Evolutionary conservation across 2,329 filamentous ascomycete genomes (phyloP), one percentile per base, ranked within the genome.

Genomic region (Penicillium sp.): DNA sequence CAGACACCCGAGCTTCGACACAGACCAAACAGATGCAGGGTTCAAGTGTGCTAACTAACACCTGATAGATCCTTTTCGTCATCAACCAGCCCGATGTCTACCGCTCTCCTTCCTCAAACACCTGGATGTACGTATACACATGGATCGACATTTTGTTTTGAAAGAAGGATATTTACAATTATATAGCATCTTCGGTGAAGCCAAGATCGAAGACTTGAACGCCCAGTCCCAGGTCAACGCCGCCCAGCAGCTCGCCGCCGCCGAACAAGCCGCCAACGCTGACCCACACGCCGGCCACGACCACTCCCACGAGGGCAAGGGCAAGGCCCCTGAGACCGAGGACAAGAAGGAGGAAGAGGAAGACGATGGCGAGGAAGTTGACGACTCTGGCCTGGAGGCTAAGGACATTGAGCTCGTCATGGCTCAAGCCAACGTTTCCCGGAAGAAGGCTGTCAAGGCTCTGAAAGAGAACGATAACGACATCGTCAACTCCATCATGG

Each of bases 401-500:
- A 99, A 99, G 87, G 95, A 99, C 76, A 99, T 99, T 71, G 94
- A 99, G 79, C 85, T 99, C 59, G 94, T 99, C 77, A 97, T 97
- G 91, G 91, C 90, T 68, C 93, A 99, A 80, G 94, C 94, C 68
- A 94, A 83, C 71, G 95, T 99, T 69, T 96, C 91, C 68, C 86
- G 94, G 77, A 97, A 96, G 82, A 97, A 97, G 86, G 94, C 94
- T 61, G 86, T 99, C 81, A 99, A 97, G 82, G 94, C 95, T 57
- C 84, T 99, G 48, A 77, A 77, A 83, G 94, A 97, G 83, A 99
- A 99, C 75, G 93, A 97, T 81, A 97, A 97, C 72, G 94, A 99
- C 75, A 99, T 99, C 81, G 94, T 99, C 83, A 99, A 99, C 84
- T 97, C 94, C 69, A 99, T 99, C 81, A 99, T 99, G 94, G 92